Base-by-base conservation (phyloP, 2,329 filamentous ascomycete species). In the Aspergillus ochraceus region DNA sequence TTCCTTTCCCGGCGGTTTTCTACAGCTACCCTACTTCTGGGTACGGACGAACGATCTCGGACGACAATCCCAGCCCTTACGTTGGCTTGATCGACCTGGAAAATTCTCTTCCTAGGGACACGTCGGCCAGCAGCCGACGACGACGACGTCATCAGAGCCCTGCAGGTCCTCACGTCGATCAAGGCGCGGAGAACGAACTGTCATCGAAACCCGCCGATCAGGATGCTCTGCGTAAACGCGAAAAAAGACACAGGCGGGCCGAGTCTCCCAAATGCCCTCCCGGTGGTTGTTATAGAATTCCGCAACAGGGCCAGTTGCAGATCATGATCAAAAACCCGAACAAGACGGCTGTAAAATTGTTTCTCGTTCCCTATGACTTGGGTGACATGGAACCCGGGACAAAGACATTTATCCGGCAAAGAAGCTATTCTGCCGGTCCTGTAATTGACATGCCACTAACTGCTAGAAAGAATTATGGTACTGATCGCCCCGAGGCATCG, bases 311-410 rank as follows among this genome's bases (percentile, higher is more conserved):
- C 0, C 95, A 98, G 75, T 81, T 99, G 14, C 95, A 99, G 70
- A 96, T 99, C 64, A 89, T 99, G 62, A 91, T 99, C 74, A 98
- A 98, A 74, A 99, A 98, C 69, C 94, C 93, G 17, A 97, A 98
- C 79, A 98, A 98, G 73, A 98, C 95, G 3, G 95, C 95, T 1
- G 94, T 98, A 57, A 98, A 99, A 75, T 81, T 99, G 0, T 98
- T 98, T 68, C 83, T 98, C 24, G 87, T 99, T 2, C 95, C 94
- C 0, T 99, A 98, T 68, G 92, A 98, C 72, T 81, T 99, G 1
- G 84, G 87, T 1, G 94, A 92, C 54, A 99, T 99, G 94, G 90
- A 95, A 62, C 86, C 92, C 0, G 92, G 92, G 0, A 96, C 92
- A 17, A 98, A 98, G 76, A 99, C 95, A 0, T 98, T 98, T 68